Conservation (phyloP, 768 basidiomycete species). For the Paxillus involutus region DNA sequence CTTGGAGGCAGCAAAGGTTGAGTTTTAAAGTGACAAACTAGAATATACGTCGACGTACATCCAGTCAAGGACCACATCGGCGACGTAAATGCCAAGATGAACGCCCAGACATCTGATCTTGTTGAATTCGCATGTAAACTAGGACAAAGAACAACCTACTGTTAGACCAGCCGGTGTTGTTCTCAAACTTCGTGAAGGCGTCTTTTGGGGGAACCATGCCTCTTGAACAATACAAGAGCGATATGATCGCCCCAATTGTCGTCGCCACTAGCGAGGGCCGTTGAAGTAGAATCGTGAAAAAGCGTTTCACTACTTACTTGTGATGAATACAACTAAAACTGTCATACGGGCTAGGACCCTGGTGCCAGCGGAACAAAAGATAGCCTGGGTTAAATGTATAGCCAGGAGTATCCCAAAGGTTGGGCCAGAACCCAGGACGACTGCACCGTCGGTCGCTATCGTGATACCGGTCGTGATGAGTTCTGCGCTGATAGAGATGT, state of each 20-base stretch:
- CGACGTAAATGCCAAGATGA: conserved; percentile 24
- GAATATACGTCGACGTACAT: conserved; percentile 8
- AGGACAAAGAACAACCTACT: conserved; percentile 3
- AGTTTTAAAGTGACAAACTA: not conserved
- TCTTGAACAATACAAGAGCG: conserved; percentile 17
- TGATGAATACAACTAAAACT: conserved; percentile 11
- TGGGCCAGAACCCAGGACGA: conserved; percentile 17
- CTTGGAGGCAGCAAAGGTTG: conserved; percentile 18
- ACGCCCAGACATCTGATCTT: conserved; percentile 20
- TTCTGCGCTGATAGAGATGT: conserved; percentile 12
- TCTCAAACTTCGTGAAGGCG: conserved; percentile 25
- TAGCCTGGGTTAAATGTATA: conserved; percentile 16
- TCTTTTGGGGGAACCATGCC: conserved; percentile 14
- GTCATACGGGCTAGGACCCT: conserved; percentile 23
- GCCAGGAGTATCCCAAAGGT: conserved; percentile 21
- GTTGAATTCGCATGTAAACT: not conserved
- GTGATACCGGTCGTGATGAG: conserved; percentile 19
- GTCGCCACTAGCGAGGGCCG: conserved; percentile 14
- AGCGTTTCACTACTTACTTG: conserved; percentile 7
- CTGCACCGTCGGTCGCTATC: conserved; percentile 17
- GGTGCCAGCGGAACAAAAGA: conserved; percentile 23
- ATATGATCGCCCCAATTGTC: conserved; percentile 14
- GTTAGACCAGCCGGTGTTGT: conserved; percentile 24
- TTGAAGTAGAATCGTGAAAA: not conserved
- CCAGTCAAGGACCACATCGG: conserved; percentile 28